Conservation (phyloP, 1,284 basidiomycete species). For the Leccinum fallax region DNA sequence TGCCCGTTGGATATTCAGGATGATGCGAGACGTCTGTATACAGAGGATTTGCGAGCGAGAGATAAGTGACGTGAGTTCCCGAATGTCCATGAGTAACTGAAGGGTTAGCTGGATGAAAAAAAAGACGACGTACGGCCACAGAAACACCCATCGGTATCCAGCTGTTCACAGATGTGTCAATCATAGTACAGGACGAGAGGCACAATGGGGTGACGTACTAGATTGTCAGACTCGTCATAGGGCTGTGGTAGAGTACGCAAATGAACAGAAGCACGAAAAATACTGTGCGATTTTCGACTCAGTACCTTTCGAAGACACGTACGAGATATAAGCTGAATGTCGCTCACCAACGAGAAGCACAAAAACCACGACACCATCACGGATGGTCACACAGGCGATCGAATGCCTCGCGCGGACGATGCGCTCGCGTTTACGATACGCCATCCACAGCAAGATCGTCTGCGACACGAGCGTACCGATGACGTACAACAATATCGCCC, state of each 20-base stretch:
- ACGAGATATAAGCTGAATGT: background rate
- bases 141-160: conserved; percentile 25
- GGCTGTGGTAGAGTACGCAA: conserved; percentile 6
- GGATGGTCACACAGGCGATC: conserved; percentile 27
- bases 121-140: conserved; percentile 17
- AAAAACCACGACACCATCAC: conserved; percentile 27
- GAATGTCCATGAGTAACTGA: background rate
- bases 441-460: conserved; percentile 19
- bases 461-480: conserved; percentile 20
- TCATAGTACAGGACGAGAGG: background rate
- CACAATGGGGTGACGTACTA: conserved; percentile 8
- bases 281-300: conserved; percentile 5
- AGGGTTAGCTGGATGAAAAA: background rate
- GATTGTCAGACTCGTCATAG: conserved; percentile 13
- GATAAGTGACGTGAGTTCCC: background rate
- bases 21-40: conserved; percentile 23
- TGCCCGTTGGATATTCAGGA: conserved; percentile 24
- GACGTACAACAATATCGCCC: conserved; percentile 12
- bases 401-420: background rate
- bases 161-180: conserved; percentile 12
- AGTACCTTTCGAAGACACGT: background rate
- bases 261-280: conserved; percentile 11
- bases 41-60: background rate
- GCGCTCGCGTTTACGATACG: conserved; percentile 19
- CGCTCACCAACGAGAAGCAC: conserved; percentile 17